Evolutionary conservation across 306 rosid species (phyloP), one percentile per base, ranked within the genome.

Genomic region (Dicorynia guianensis): DNA sequence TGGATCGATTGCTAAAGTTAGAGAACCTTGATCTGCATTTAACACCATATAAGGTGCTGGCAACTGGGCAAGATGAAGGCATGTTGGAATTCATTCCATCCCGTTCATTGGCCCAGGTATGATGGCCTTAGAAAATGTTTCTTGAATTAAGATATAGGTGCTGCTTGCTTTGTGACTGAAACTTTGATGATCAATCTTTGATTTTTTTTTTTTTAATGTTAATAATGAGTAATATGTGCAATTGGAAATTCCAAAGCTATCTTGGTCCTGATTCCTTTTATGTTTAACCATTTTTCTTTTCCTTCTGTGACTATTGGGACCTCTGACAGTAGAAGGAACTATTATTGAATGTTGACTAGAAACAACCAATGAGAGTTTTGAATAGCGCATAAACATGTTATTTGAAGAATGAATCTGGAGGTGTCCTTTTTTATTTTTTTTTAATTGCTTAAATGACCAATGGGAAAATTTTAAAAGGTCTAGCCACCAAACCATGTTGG

Each of bases 21-120:
- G 97, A 95, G 86, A 95, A 92, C 86, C 99, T 95, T 74, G 99
- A 95, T 71, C 82, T 95, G 42, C 89, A 89, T 80, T 85, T 95
- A 64, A 95, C 99, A 61, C 99, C 99, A 5, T 95, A 92, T 79
- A 89, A 85, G 83, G 99, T 95, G 79, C 88, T 95, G 46, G 99
- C 99, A 39, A 95, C 97, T 56, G 99, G 97, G 70, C 99, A 95
- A 86, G 99, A 95, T 79, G 99, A 95, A 87, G 97, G 99, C 89
- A 92, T 95, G 97, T 14, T 92, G 84, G 97, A 95, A 78, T 90
- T 90, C 63, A 90, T 95, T 77, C 99, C 99, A 67, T 95, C 99
- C 40, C 93, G 85, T 61, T 87, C 99, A 38, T 82, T 92, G 77
- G 99, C 99, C 0, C 93, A 72, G 96, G 97, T 95, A 80, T 57